Conservation (phyloP, 2,329 filamentous ascomycete species). For the Cytospora piceicola region DNA sequence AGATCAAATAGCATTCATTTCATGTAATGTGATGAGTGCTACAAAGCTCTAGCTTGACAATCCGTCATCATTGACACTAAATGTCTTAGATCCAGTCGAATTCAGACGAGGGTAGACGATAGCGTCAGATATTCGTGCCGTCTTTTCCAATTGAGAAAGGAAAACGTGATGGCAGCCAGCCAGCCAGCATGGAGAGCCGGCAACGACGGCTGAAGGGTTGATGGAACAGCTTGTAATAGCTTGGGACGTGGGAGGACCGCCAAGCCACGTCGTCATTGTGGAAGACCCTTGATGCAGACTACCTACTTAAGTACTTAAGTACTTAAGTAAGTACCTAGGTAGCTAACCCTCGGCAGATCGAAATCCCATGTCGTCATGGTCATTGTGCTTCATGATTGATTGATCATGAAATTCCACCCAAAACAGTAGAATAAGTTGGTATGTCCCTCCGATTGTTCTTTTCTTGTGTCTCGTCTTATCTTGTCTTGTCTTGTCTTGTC, state of each 20-base stretch:
- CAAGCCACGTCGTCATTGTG: conserved; percentile 4
- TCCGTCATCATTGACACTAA: not conserved
- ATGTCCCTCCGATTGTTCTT: not conserved
- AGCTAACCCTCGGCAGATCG: not conserved
- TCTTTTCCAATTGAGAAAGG: not conserved
- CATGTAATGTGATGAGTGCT: not conserved
- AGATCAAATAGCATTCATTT: conserved; percentile 5
- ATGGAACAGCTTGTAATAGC: not conserved
- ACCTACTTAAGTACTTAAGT: too few species aligned
- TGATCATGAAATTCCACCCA: not conserved
- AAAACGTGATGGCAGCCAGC: not conserved
- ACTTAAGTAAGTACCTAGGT: too few species aligned
- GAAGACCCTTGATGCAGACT: not conserved
- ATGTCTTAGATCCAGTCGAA: not conserved
- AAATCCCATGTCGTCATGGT: not conserved
- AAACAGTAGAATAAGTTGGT: not conserved
- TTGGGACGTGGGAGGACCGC: too few species aligned
- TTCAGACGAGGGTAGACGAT: not conserved
- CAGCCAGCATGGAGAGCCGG: not conserved
- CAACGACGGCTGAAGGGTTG: not conserved
- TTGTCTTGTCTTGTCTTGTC: too few species aligned
- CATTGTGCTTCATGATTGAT: not conserved
- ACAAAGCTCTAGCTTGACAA: not conserved
- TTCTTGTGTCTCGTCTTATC: too few species aligned
- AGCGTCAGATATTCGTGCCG: not conserved